phyloP scores from a whole-genome alignment of 768 basidiomycete genomes.

The Chalciporus piperatus region DNA sequence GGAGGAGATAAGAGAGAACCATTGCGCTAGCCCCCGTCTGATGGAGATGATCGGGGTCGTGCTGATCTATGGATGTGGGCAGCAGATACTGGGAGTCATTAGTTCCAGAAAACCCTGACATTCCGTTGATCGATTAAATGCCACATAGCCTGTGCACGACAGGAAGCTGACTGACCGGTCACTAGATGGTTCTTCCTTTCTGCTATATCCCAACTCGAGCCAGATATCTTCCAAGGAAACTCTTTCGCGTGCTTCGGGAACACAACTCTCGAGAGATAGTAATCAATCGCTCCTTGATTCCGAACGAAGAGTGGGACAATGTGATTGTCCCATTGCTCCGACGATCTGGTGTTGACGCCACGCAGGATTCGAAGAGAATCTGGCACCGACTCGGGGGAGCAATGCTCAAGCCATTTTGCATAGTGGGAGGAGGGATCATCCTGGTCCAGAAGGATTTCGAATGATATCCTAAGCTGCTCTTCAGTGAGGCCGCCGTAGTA shows the following conservation, averaged over 20 bases:
- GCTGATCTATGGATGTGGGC: constrained; percentile 31
- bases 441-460: constrained; percentile 1
- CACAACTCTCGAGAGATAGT: background rate
- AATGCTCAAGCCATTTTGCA: background rate
- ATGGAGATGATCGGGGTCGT: constrained; percentile 12
- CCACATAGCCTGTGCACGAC: too few species aligned
- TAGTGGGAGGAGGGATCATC: constrained; percentile 5
- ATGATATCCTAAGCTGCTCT: constrained; percentile 12
- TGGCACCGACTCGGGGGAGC: background rate
- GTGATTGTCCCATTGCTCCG: constrained; percentile 3
- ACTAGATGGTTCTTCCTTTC: background rate
- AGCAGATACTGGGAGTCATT: constrained; percentile 37
- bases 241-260: background rate
- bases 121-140: background rate
- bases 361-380: background rate
- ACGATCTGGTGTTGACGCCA: constrained; percentile 3
- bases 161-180: background rate
- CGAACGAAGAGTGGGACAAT: background rate
- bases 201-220: constrained; percentile 2
- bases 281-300: constrained; percentile 3
- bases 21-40: constrained; percentile 42
- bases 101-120: constrained; percentile 37
- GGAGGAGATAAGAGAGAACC: constrained; percentile 28
- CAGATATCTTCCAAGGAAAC: background rate
- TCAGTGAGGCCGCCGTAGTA: constrained; percentile 31